These are phyloP conservation scores for Podospora conica DNA, from an alignment of 495 filamentous ascomycete genomes.

Conservation along the genomic window DNA sequence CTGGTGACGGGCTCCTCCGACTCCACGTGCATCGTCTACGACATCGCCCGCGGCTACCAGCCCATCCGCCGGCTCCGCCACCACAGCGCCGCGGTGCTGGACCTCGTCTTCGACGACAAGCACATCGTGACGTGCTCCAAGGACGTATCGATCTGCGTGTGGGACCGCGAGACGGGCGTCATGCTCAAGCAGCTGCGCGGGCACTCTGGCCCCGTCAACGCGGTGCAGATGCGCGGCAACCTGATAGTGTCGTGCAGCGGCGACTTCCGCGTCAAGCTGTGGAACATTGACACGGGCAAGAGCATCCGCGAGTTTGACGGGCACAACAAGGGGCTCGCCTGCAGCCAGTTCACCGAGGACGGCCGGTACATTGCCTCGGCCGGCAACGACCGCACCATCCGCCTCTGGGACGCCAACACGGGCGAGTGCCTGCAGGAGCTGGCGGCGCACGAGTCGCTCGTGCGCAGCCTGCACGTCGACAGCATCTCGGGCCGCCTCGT, in stretches of 20 bases:
- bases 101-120: constrained; percentile 83
- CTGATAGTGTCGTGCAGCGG: constrained; percentile 87
- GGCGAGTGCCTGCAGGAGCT: constrained; percentile 75
- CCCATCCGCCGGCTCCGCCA: constrained; percentile 68
- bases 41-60: constrained; percentile 65
- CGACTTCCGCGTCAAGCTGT: constrained; percentile 86
- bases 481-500: constrained; percentile 73
- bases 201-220: constrained; percentile 88
- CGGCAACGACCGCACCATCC: constrained; percentile 88
- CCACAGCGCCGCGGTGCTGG: constrained; percentile 83
- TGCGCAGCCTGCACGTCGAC: constrained; percentile 85
- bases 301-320: constrained; percentile 83
- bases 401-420: constrained; percentile 88
- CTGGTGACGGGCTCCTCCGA: constrained; percentile 95
- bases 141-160: constrained; percentile 84
- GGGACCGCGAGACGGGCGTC: constrained; percentile 74
- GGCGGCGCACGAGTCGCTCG: constrained; percentile 70
- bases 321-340: constrained; percentile 85
- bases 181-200: constrained; percentile 71
- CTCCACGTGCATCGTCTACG: constrained; percentile 85
- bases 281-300: constrained; percentile 81
- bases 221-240: constrained; percentile 87
- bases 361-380: constrained; percentile 82
- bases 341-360: constrained; percentile 92
- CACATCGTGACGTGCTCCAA: constrained; percentile 96